A percentile compares a stretch with the other conserved stretches of the same genome.
These are phyloP conservation scores for Saururus chinensis DNA, from an alignment of 164 flowering plant genomes.

Conservation along the genomic window DNA sequence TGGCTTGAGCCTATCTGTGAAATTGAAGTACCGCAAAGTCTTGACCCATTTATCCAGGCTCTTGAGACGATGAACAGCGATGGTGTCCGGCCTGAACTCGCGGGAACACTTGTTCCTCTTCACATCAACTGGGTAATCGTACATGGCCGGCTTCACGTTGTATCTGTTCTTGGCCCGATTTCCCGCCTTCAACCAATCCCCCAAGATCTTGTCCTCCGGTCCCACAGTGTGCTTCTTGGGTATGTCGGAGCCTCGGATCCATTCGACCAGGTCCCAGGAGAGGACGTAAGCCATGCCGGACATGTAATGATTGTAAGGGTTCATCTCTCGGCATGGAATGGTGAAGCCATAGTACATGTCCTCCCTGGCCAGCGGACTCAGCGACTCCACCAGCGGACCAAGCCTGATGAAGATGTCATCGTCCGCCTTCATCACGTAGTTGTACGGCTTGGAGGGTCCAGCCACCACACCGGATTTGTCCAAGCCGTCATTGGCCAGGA, in stretches of 20 bases:
- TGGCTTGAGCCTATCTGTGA: constrained; percentile 45
- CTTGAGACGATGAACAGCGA: constrained; percentile 66
- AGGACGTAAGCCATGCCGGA: constrained; percentile 78
- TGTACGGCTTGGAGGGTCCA: constrained; percentile 23
- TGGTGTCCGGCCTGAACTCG: constrained; percentile 56
- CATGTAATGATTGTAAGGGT: constrained; percentile 78
- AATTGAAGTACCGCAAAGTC: constrained; percentile 58
- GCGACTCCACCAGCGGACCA: constrained; percentile 16
- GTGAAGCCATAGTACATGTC: constrained; percentile 79
- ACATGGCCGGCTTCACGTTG: constrained; percentile 59
- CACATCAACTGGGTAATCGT: too few species aligned
- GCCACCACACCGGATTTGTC: too few species aligned
- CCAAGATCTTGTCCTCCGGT: constrained; percentile 64
- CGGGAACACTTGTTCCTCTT: constrained; percentile 20
- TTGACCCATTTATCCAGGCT: constrained; percentile 55
- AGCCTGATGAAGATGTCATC: constrained; percentile 23
- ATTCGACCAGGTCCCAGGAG: constrained; percentile 82
- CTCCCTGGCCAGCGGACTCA: constrained; percentile 47
- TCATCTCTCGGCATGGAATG: constrained; percentile 77
- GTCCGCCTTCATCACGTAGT: constrained; percentile 62
- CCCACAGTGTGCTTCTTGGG: constrained; percentile 46
- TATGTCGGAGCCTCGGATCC: constrained; percentile 47
- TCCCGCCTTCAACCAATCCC: constrained; percentile 58
- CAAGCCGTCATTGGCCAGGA: background rate
- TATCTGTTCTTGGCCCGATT: constrained; percentile 45